Evolutionary conservation across 768 basidiomycete genomes (phyloP), one percentile per base, ranked within the genome.

Genomic region (Lepiota venenata): DNA sequence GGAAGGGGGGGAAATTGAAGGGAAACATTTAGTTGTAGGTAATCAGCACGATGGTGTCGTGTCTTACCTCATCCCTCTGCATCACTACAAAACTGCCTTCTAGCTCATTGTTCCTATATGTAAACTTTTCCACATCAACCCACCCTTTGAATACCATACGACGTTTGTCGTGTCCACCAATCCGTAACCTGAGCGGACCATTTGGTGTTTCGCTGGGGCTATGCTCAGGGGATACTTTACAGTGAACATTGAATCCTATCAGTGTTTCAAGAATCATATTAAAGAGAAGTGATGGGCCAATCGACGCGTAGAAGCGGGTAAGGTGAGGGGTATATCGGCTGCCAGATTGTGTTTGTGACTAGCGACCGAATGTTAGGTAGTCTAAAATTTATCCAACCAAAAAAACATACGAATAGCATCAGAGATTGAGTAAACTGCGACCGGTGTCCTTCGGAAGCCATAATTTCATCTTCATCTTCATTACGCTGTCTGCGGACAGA

Each of bases 321-420:
- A 92, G 77, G 55, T 85, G 79, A 0, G 90, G 87, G 1, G 75
- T 84, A 61, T 92, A 91, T 10, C 84, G 80, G 22, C 72, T 75
- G 3, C 91, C 91, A 1, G 72, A 70, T 71, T 91, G 88, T 0
- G 91, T 92, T 78, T 94, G 88, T 0, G 91, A 89, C 92, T 94
- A 61, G 0, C 32, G 3, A 21, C 12, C 16, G 43, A 40, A 21
- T 47, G n/a, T 55, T 25, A 35, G 25, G 25, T 39, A 11, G 40
- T 18, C 18, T 21, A n/a, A 27, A 25, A 46, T 4, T 38, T 1
- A 1, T 29, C 42, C 20, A n/a, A 41, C 16, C 15, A 20, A 11
- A 36, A 25, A 36, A n/a, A 77, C 88, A 54, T 60, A 93, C 91
- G 73, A 93, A 93, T 48, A 93, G 78, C 73, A 90, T 79, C 15